phyloP scores from a whole-genome alignment of 2,329 filamentous ascomycete species.

The Penicillium palitans region DNA sequence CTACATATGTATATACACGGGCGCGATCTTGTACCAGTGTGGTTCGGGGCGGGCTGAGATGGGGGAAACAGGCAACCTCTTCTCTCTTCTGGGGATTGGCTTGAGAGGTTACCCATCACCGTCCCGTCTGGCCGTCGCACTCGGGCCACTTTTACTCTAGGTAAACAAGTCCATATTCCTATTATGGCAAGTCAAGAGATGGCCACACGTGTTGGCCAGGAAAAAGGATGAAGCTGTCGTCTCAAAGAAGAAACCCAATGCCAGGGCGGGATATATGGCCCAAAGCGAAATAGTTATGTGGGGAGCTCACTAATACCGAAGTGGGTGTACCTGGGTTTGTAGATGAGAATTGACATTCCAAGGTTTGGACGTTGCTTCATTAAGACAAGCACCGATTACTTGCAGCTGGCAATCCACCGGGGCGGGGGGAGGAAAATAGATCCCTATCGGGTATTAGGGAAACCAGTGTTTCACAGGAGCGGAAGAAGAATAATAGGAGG shows the following conservation, averaged over 20 bases:
- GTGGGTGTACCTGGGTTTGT: too few relatives aligned
- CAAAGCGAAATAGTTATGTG: too few relatives aligned
- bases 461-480: too few relatives aligned
- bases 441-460: not conserved
- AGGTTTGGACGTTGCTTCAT: too few relatives aligned
- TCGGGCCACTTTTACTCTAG: not conserved
- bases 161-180: not conserved
- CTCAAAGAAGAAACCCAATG: not conserved
- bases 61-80: not conserved
- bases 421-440: not conserved
- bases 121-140: not conserved
- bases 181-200: not conserved
- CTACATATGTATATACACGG: not conserved
- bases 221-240: not conserved
- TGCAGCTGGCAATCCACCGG: not conserved
- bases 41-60: not conserved
- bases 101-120: not conserved
- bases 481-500: not conserved
- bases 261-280: too few relatives aligned
- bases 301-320: too few relatives aligned
- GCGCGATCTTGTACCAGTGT: not conserved
- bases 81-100: not conserved
- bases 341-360: too few relatives aligned
- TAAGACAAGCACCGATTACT: too few relatives aligned
- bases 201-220: not conserved